Percentiles rank a stretch among this genome's conserved stretches.
These are phyloP conservation scores for Lantana camara DNA, from an alignment of 257 asterid genomes.

Conservation along the genomic window DNA sequence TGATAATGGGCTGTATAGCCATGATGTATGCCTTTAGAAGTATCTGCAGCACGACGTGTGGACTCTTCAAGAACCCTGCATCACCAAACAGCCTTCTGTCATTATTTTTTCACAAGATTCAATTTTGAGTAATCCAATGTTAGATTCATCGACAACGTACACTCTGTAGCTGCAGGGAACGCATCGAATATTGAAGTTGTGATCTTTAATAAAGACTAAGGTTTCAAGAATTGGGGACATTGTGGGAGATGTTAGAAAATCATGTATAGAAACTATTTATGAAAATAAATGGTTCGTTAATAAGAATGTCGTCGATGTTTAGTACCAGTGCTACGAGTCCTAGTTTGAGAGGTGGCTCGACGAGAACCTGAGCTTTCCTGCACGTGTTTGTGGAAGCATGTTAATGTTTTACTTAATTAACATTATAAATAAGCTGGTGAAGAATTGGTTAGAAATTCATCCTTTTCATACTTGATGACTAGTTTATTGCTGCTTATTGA, in stretches of 20 bases:
- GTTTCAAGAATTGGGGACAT: conserved; percentile 2
- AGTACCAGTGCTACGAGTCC: conserved; percentile 64
- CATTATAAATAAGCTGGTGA: background rate
- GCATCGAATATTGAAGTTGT: conserved; percentile 59
- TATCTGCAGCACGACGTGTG: conserved; percentile 48
- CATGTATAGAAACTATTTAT: background rate
- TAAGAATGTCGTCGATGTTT: background rate
- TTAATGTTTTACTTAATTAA: conserved; percentile 2
- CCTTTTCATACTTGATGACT: conserved; percentile 55
- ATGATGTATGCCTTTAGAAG: conserved; percentile 43
- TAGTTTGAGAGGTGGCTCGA: conserved; percentile 76
- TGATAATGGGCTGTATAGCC: conserved; percentile 40
- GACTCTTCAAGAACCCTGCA: conserved; percentile 71
- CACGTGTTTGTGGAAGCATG: conserved; percentile 19
- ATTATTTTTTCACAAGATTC: conserved; percentile 1
- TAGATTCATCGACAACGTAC: conserved; percentile 44
- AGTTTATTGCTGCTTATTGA: conserved; percentile 46
- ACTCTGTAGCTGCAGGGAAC: conserved; percentile 68
- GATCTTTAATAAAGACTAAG: conserved; percentile 57
- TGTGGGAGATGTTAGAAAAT: background rate
- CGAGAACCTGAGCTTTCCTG: conserved; percentile 67
- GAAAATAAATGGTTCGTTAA: background rate
- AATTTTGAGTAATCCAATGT: background rate
- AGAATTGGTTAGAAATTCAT: background rate
- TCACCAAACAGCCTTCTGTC: conserved; percentile 24